Evolutionary conservation across 441 rosid genomes (phyloP), one percentile per base, ranked within the genome.

Genomic region (Omphalea diandra): DNA sequence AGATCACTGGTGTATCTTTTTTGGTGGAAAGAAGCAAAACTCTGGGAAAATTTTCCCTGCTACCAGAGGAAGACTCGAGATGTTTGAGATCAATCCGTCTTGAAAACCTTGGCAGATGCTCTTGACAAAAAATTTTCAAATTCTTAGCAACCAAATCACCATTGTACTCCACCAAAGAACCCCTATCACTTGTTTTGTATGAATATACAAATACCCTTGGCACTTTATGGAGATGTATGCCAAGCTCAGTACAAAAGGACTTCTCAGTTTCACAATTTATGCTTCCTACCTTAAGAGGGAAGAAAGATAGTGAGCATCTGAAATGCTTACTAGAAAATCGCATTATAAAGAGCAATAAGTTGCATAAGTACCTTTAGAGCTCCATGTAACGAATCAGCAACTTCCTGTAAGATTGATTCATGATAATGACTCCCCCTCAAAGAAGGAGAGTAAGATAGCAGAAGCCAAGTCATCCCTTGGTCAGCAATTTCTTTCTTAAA

Each of bases 391-490:
- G 83, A 81, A 70, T 70, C 80, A 70, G 87, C 83, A 52, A 83
- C 95, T 83, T 94, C 93, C 74, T 76, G 85, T 18, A 86, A 46
- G 8, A 70, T 64, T 5, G 94, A 88, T 70, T 91, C 97, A 73
- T 82, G 78, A 79, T 82, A 75, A 72, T 80, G 80, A 9, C 75
- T 81, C 65, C 84, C 84, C 69, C 74, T 86, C 75, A 78, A 69
- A 11, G 85, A 73, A 36, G 96, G 83, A 43, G 83, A 80, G 73
- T 83, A 76, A 33, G 87, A 87, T 62, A 90, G 76, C 75, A 94
- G 73, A 80, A 94, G 86, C 98, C 97, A 94, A 59, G 93, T 89
- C 93, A 91, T 85, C 60, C 98, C 97, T 80, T 81, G 84, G 72
- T 82, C 88, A 35, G 58, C 22, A 62, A 94, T 72, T 70, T 94